Conservation (phyloP, 2,329 filamentous ascomycete species). For the Didymella segeticola region DNA sequence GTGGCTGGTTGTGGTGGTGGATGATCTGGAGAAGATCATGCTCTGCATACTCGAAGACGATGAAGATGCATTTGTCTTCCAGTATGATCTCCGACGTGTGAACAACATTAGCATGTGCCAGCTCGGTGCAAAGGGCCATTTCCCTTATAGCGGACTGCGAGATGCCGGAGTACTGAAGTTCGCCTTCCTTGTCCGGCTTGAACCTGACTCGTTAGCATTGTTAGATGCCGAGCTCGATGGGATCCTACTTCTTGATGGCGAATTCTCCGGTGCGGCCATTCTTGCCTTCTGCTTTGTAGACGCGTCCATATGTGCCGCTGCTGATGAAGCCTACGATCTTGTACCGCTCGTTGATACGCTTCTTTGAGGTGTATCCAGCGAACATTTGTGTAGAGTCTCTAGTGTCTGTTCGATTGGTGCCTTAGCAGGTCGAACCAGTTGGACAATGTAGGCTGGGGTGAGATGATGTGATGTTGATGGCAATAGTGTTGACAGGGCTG, state of each 20-base stretch:
- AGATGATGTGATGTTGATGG: slow-evolving; percentile 11
- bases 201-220: slow-evolving; percentile 59
- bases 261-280: slow-evolving; percentile 80
- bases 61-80: slow-evolving; percentile 98
- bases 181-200: slow-evolving; percentile 98
- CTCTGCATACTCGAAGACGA: slow-evolving; percentile 99
- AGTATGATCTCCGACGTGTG: slow-evolving; percentile 93
- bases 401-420: slow-evolving; percentile 26
- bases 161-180: slow-evolving; percentile 95
- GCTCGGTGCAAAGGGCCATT: slow-evolving; percentile 94
- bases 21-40: slow-evolving; percentile 98
- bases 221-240: not conserved
- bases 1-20: slow-evolving; percentile 92
- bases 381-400: slow-evolving; percentile 45
- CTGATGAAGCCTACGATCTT: slow-evolving; percentile 98
- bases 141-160: slow-evolving; percentile 97
- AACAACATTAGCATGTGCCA: slow-evolving; percentile 88
- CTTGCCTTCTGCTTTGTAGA: slow-evolving; percentile 90
- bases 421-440: slow-evolving; percentile 6
- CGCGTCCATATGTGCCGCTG: slow-evolving; percentile 95
- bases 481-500: slow-evolving; percentile 20
- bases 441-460: not conserved
- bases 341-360: slow-evolving; percentile 89
- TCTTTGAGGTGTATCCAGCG: slow-evolving; percentile 70
- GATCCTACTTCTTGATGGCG: slow-evolving; percentile 89